phyloP scores from a whole-genome alignment of 192 early-diverging fungal species.

The Neocallimastix lanati region DNA sequence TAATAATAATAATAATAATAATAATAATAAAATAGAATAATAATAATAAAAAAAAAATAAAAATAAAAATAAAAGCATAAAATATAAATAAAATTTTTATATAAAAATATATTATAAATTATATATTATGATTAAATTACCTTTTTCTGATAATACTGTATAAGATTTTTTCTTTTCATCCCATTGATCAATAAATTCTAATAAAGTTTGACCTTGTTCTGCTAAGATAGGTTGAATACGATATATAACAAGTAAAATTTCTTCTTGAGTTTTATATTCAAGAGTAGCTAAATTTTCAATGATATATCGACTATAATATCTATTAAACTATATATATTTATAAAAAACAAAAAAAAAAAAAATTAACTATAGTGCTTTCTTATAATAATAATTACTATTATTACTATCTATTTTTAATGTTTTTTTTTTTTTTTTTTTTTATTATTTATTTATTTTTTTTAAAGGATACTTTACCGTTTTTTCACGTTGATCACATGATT shows the following conservation, averaged over 20 bases:
- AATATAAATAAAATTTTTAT: too few species aligned
- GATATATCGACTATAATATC: constrained; percentile 49
- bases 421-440: neutral
- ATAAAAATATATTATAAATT: too few species aligned
- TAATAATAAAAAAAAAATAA: too few species aligned
- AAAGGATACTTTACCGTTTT: neutral
- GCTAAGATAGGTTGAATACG: neutral
- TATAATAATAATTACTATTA: too few species aligned
- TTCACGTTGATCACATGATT: constrained; percentile 2
- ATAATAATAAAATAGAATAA: too few species aligned
- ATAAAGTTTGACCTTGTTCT: neutral
- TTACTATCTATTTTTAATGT: too few species aligned
- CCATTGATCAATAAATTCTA: neutral
- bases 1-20: too few species aligned
- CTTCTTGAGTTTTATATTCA: constrained; percentile 61
- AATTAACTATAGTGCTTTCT: too few species aligned
- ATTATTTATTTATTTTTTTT: neutral
- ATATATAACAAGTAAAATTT: constrained; percentile 57
- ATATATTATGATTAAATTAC: neutral
- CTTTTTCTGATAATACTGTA: neutral
- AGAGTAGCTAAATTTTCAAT: constrained; percentile 67
- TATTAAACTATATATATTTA: constrained; percentile 13
- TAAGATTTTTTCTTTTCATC: neutral
- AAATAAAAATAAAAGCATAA: too few species aligned
- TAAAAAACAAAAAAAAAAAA: neutral